A percentile compares a stretch with the other conserved stretches of the same genome.
phyloP scores from a whole-genome alignment of 805 yeast genomes.

The Ogataea nonfermentans region DNA sequence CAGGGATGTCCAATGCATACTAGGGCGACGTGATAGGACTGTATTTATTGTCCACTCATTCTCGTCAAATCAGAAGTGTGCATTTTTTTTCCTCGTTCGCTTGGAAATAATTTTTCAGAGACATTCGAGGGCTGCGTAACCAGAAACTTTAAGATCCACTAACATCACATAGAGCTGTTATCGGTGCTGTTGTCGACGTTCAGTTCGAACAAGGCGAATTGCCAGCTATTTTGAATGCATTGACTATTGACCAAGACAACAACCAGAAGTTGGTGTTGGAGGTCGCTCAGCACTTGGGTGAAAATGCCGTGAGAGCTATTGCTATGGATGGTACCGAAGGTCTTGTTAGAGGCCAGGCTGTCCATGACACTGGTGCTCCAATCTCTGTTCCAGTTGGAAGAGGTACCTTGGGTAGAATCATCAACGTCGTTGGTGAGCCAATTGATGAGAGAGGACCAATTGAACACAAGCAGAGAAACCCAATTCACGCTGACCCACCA shows the following conservation, averaged over 20 bases:
- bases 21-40: background rate
- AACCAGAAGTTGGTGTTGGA: slow-evolving; percentile 74
- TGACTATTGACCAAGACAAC: slow-evolving; percentile 78
- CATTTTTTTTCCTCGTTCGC: slow-evolving; percentile 17
- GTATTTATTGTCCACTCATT: background rate
- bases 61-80: slow-evolving; percentile 23
- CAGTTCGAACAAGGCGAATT: slow-evolving; percentile 97
- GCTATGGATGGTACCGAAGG: slow-evolving; percentile 99
- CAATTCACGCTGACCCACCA: slow-evolving; percentile 99
- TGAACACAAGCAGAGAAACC: slow-evolving; percentile 87
- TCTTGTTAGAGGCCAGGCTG: slow-evolving; percentile 95
- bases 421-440: slow-evolving; percentile 99
- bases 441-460: slow-evolving; percentile 99
- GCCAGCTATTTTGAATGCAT: slow-evolving; percentile 97
- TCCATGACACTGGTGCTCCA: slow-evolving; percentile 95
- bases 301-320: slow-evolving; percentile 99
- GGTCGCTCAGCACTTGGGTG: slow-evolving; percentile 99
- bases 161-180: slow-evolving; percentile 69
- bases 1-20: background rate
- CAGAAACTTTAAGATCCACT: slow-evolving; percentile 18
- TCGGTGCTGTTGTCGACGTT: slow-evolving; percentile 99
- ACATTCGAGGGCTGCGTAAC: slow-evolving; percentile 24
- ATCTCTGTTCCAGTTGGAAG: slow-evolving; percentile 99
- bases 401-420: slow-evolving; percentile 97
- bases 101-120: slow-evolving; percentile 18